Percentiles rank a stretch among this genome's conserved stretches.
Evolutionary conservation across 1,284 basidiomycete genomes (phyloP).

Genomic region (Apiotrichum mycotoxinovorans): DNA sequence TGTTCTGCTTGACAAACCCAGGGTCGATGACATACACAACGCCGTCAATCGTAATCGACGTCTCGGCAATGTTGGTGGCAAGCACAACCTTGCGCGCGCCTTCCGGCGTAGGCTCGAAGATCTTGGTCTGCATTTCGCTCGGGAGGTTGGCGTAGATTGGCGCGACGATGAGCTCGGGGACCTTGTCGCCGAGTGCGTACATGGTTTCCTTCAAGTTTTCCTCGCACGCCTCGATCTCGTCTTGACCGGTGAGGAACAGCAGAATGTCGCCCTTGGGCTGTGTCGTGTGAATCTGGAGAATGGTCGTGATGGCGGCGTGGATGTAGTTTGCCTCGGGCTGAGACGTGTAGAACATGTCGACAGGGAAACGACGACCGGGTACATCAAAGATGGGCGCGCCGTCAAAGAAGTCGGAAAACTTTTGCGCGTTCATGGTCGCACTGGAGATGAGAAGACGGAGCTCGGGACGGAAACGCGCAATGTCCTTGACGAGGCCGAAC

Average conservation of each 20-base stretch:
- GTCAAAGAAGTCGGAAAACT: slow-evolving; percentile 95
- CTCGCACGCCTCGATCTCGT: slow-evolving; percentile 96
- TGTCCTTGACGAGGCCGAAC: slow-evolving; percentile 96
- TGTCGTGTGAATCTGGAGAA: slow-evolving; percentile 98
- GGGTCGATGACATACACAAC: slow-evolving; percentile 98
- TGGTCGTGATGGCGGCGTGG: slow-evolving; percentile 95
- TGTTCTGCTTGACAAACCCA: slow-evolving; percentile 96
- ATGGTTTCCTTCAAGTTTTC: slow-evolving; percentile 96
- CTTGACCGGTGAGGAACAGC: slow-evolving; percentile 97
- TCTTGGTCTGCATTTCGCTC: slow-evolving; percentile 98
- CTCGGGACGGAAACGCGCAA: slow-evolving; percentile 92
- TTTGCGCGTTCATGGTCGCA: slow-evolving; percentile 94
- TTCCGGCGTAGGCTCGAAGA: slow-evolving; percentile 96
- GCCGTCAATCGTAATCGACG: slow-evolving; percentile 95
- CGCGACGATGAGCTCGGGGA: slow-evolving; percentile 88
- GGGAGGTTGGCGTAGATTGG: slow-evolving; percentile 98
- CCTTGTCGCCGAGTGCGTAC: slow-evolving; percentile 90
- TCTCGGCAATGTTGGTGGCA: slow-evolving; percentile 98
- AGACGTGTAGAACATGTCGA: slow-evolving; percentile 97
- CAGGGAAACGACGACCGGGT: slow-evolving; percentile 93
- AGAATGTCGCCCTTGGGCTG: slow-evolving; percentile 98
- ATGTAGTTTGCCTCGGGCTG: slow-evolving; percentile 98
- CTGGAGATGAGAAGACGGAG: slow-evolving; percentile 85
- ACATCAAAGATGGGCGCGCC: slow-evolving; percentile 91
- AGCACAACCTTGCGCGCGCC: slow-evolving; percentile 95